These are phyloP conservation scores for Pontederia paniculata DNA, from an alignment of 176 grass and related monocot genomes.

Conservation along the genomic window DNA sequence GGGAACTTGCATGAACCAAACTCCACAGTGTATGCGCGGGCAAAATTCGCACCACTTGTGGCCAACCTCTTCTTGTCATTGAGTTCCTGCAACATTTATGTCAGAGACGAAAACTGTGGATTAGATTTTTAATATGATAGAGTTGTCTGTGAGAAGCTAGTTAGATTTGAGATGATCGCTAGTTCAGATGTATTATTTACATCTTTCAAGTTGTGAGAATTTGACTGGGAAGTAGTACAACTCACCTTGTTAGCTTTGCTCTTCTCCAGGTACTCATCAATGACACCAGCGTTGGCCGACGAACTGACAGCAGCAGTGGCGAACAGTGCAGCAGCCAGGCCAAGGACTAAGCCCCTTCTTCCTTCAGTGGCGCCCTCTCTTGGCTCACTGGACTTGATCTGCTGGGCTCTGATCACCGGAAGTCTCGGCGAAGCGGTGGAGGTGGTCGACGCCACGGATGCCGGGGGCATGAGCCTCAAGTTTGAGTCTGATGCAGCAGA, in stretches of 20 bases:
- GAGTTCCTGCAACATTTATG: slow-evolving; percentile 39
- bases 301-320: slow-evolving; percentile 26
- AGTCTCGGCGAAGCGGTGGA: slow-evolving; percentile 6
- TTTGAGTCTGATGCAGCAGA: slow-evolving; percentile 7
- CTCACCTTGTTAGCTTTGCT: slow-evolving; percentile 87
- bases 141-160: no score
- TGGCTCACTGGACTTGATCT: slow-evolving; percentile 4
- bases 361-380: slow-evolving; percentile 22
- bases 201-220: no score
- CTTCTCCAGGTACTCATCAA: slow-evolving; percentile 95
- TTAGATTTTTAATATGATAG: no score
- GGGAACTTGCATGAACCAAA: slow-evolving; percentile 91
- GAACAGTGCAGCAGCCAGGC: slow-evolving; percentile 54
- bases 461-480: slow-evolving; percentile 16
- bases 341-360: slow-evolving; percentile 52
- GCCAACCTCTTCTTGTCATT: slow-evolving; percentile 95
- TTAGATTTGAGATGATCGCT: no score
- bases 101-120: no score
- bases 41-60: slow-evolving; percentile 69
- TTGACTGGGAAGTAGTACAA: not conserved
- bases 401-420: slow-evolving; percentile 25
- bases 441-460: not conserved
- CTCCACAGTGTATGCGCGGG: slow-evolving; percentile 83
- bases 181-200: no score
- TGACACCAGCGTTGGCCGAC: slow-evolving; percentile 44